Evolutionary conservation across 805 yeast species (phyloP), one percentile per base, ranked within the genome.

Genomic region (Hanseniaspora thailandica): DNA sequence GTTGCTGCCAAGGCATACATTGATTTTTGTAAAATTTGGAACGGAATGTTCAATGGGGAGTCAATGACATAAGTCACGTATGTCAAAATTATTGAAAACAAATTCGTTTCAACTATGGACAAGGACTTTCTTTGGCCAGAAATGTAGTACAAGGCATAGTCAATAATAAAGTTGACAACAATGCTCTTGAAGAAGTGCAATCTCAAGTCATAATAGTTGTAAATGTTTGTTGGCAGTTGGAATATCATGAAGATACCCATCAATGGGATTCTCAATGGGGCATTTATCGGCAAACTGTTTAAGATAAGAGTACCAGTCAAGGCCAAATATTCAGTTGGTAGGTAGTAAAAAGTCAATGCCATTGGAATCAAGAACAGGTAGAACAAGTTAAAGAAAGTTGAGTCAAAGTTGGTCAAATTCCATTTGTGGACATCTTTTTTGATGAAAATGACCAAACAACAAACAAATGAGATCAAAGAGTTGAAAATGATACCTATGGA

Each of bases 61-160:
- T 63, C 58, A 8, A 63, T 56, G 34, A 71, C 54, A 48, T 52
- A 67, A n/a, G 71, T 47, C 8, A 65, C 54, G 49, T 71, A 70
- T 1, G 71, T 65, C 10, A 69, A 47, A 28, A 68, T 52, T 19
- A 69, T 63, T 53, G 71, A 66, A 58, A 71, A 71, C 17, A 71
- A 28, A 28, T 68, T 64, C 45, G 69, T 69, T 40, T 71, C 75
- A 13, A 70, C 62, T 6, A 56, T 53, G 52, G 69, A 71, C 52
- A 71, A 59, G 43, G 74, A 70, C 58, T 67, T 69, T 55, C 68
- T 55, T 41, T 68, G 60, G 9, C 44, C 47, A 10, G 72, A 62
- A 6, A 69, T 57, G 25, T 55, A 55, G 1, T 61, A 59, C 19
- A 71, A 55, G 2, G 60, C 44, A n/a, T 53, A 59, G 33, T 64